Percentiles rank a stretch among this genome's conserved stretches.
phyloP scores from a whole-genome alignment of 768 basidiomycete species.

The Mycena pura region DNA sequence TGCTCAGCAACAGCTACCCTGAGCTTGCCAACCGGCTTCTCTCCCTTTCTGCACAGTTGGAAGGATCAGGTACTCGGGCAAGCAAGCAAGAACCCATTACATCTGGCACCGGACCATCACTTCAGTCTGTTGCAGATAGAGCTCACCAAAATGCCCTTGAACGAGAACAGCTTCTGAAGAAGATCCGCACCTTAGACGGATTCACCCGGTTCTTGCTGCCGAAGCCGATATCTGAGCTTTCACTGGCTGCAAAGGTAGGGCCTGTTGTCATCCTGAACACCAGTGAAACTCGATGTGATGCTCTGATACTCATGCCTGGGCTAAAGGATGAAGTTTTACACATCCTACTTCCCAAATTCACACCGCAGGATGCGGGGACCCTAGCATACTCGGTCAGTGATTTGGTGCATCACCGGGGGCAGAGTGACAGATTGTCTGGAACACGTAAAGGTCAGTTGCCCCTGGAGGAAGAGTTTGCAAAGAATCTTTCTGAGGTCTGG shows the following conservation, averaged over 20 bases:
- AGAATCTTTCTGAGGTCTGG: neutral
- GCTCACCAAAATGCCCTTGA: neutral
- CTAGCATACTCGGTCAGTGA: neutral
- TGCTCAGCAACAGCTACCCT: constrained; percentile 5
- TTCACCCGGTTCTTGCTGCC: constrained; percentile 17
- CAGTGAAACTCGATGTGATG: neutral
- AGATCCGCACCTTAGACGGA: neutral
- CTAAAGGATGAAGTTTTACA: neutral
- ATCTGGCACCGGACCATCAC: neutral
- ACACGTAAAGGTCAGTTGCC: neutral
- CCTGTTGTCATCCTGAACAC: constrained; percentile 1
- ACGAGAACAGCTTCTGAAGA: neutral
- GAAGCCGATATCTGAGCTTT: constrained; percentile 16
- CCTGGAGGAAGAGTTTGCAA: neutral
- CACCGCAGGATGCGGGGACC: neutral
- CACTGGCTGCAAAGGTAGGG: neutral
- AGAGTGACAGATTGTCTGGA: neutral
- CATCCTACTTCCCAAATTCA: neutral
- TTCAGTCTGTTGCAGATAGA: neutral
- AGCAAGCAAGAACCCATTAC: neutral
- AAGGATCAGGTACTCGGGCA: neutral
- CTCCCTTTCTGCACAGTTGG: neutral
- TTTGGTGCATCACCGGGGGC: neutral
- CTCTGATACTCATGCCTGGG: no score
- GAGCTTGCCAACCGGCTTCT: neutral